Base-by-base conservation (phyloP, 192 early-diverging fungal genomes). In the Gaertneriomyces semiglobifer region DNA sequence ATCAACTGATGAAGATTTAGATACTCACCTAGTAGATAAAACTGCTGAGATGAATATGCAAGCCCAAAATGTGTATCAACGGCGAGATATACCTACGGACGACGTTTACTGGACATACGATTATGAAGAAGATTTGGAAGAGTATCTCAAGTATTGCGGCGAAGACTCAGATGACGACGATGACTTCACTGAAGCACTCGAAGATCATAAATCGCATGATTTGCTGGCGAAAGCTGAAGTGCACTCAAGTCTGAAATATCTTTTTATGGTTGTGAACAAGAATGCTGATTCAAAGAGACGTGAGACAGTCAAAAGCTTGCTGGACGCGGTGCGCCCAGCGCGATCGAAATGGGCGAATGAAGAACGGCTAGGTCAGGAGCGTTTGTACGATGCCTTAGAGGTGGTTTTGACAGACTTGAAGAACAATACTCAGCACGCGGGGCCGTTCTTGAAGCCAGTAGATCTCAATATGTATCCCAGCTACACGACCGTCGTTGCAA, bases 371-470 rank as follows among this genome's bases (percentile, higher is more conserved):
- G 92, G 92, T 0, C 96, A 96, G 72, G 94, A 92, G 55, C 85
- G 92, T 68, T 77, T 98, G n/a, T 95, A 95, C 71, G 90, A 92
- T 60, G 89, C 88, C 25, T 85, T 89, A 43, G 96, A 98, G 62
- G 87, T 88, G 44, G 85, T 90, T 40, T 73, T 98, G 60, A 83
- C 81, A 14, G 89, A 91, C 61, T 79, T 98, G 11, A 91, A 90
- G 68, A 80, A 85, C 54, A 89, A 91, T 74, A 84, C 82, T 1
- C 25, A 33, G 25, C 25, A 33, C 2, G 25, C 25, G 25, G 25
- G 25, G 25, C 25, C 25, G 25, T 98, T 98, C 69, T 74, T 95
- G 20, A 85, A 82, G 50, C 91, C 90, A 68, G 25, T 33, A 33
- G 25, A 33, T 33, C 25, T 33, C 25, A 33, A 33, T 2, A 33